Conservation (phyloP, 495 filamentous ascomycete species). For the Melanomma pulvis-pyrius region DNA sequence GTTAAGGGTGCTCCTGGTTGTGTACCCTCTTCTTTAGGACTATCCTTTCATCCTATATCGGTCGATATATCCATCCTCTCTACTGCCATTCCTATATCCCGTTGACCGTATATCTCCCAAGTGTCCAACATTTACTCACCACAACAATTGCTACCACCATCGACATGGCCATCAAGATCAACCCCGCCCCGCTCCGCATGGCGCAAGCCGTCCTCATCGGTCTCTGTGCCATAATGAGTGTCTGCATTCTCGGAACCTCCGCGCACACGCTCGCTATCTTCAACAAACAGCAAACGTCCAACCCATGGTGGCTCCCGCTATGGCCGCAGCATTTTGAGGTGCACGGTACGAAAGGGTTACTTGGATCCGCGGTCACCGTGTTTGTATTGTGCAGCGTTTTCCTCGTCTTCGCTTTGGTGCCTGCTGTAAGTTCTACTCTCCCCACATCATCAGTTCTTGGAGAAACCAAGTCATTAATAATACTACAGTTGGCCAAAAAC, state of each 20-base stretch:
- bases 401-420: slow-evolving; percentile 34
- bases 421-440: slow-evolving; percentile 26
- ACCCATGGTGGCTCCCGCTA: slow-evolving; percentile 47
- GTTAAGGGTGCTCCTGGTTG: slow-evolving; percentile 27
- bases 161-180: slow-evolving; percentile 38
- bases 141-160: slow-evolving; percentile 11
- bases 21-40: slow-evolving; percentile 2
- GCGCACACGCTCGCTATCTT: slow-evolving; percentile 41
- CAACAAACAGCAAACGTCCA: slow-evolving; percentile 40
- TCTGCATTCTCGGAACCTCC: slow-evolving; percentile 40
- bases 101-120: background rate
- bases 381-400: slow-evolving; percentile 37
- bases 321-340: slow-evolving; percentile 47
- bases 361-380: slow-evolving; percentile 38
- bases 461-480: slow-evolving; percentile 6
- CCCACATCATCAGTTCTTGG: background rate
- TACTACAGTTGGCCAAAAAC: slow-evolving; percentile 19
- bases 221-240: slow-evolving; percentile 33
- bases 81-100: background rate
- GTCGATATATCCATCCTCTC: background rate
- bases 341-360: slow-evolving; percentile 39
- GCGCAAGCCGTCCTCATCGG: slow-evolving; percentile 28
- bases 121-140: background rate
- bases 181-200: slow-evolving; percentile 33
- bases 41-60: too few species aligned